Evolutionary conservation across 768 basidiomycete genomes (phyloP), one percentile per base, ranked within the genome.

Genomic region (Lactifluus subvellereus): DNA sequence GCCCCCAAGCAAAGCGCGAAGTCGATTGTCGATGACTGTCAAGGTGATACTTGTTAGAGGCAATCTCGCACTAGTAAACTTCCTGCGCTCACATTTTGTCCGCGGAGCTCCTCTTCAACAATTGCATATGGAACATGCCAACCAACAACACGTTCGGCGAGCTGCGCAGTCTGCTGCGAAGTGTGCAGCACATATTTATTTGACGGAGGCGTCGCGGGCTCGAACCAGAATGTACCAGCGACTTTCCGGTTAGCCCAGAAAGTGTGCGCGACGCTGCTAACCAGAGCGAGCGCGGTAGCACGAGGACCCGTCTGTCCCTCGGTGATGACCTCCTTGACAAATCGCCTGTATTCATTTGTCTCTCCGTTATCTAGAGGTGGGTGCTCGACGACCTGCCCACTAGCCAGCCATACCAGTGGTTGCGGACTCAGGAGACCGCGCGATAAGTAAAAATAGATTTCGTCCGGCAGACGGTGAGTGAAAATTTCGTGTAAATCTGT

Each of bases 381-480:
- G 60, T 86, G 86, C 71, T 98, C 91, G 53, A 88, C 77, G 64
- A 96, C 84, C 72, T 87, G 86, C 16, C 94, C 94, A 30, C 82
- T 85, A 16, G 92, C 94, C 62, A 99, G 84, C 91, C 96, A 97
- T n/a, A 94, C 89, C 27, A 98, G 82, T 10, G 93, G 86, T 69
- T 93, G 91, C 0, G 96, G 92, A 9, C 87, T 86, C 57, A 98
- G 73, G 14, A 98, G 82, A 6, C 97, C 96, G 18, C 94, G 87
- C 43, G 94, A 97, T 67, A 98, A 83, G 73, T 98, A 97, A 74
- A 88, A 98, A 77, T 95, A 98, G 62, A 98, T 82, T 72, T 98
- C 94, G 73, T 98, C 97, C 1, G 96, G 96, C 30, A 99, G 80
- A 50, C 94, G 88, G 74, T 91, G 79, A 10, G 94, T 95, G 77